phyloP scores from a whole-genome alignment of 768 basidiomycete species.

The Vararia minispora region DNA sequence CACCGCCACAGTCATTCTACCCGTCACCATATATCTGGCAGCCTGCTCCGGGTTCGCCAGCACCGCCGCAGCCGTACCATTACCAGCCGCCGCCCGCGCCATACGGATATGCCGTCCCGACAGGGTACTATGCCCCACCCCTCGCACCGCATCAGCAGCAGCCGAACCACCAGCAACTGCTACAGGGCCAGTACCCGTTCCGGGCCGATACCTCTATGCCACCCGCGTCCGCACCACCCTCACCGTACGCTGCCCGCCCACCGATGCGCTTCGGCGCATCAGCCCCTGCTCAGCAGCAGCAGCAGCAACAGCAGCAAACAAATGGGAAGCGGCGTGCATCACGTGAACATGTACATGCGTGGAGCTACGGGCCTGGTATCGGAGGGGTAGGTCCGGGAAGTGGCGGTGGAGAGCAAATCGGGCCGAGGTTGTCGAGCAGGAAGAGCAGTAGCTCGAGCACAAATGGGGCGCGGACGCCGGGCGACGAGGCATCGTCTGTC shows the following conservation, averaged over 20 bases:
- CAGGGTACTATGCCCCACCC: too few species aligned
- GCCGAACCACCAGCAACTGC: too few species aligned
- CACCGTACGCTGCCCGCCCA: slow-evolving; percentile 15
- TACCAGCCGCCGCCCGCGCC: too few species aligned
- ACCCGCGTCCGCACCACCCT: too few species aligned
- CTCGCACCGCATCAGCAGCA: too few species aligned
- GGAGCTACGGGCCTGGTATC: slow-evolving; percentile 62
- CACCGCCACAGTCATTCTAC: slow-evolving; percentile 13
- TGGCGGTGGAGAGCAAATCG: too few species aligned
- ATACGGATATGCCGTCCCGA: too few species aligned
- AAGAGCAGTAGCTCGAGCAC: slow-evolving; percentile 39
- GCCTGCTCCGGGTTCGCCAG: neutral
- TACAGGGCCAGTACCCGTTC: too few species aligned
- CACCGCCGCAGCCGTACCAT: slow-evolving; percentile 11
- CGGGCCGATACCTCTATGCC: too few species aligned
- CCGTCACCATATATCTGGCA: slow-evolving; percentile 8
- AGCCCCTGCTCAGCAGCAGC: slow-evolving; percentile 4
- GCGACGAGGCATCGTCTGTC: slow-evolving; percentile 69
- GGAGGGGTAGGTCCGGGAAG: slow-evolving; percentile 38
- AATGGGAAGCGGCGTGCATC: slow-evolving; percentile 18
- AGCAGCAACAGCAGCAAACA: slow-evolving; percentile 6
- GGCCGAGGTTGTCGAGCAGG: slow-evolving; percentile 51
- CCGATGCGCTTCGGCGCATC: slow-evolving; percentile 15
- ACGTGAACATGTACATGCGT: slow-evolving; percentile 25
- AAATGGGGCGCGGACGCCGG: slow-evolving; percentile 47